These are phyloP conservation scores for Aureobasidium sp. DNA, from an alignment of 2,329 filamentous ascomycete species.

Conservation along the genomic window DNA sequence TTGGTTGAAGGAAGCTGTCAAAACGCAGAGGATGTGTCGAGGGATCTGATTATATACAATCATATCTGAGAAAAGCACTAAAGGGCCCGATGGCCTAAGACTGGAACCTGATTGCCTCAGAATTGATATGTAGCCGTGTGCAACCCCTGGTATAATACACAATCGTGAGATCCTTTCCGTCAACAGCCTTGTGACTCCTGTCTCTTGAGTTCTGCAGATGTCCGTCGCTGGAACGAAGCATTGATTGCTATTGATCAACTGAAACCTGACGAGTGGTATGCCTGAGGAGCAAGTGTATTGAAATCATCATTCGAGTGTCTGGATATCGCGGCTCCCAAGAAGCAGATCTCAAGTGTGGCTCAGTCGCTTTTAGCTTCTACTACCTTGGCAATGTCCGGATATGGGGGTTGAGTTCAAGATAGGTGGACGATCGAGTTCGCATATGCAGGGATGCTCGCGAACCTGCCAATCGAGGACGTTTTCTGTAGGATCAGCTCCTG, in stretches of 20 bases:
- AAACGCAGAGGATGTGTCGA: too few species aligned
- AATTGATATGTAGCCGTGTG: too few species aligned
- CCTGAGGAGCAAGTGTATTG: not conserved
- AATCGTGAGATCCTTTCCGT: too few species aligned
- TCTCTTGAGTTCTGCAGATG: not conserved
- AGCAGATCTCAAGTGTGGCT: not conserved
- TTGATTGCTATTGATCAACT: not conserved
- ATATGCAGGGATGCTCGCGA: conserved; percentile 8
- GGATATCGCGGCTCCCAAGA: not conserved
- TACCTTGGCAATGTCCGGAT: not conserved
- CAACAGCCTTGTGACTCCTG: not conserved
- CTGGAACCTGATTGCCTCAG: too few species aligned
- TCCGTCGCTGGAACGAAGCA: not conserved
- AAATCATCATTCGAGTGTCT: not conserved
- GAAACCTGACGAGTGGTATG: not conserved
- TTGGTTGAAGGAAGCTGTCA: too few species aligned
- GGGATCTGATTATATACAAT: too few species aligned
- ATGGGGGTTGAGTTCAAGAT: not conserved
- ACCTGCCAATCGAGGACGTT: conserved; percentile 6
- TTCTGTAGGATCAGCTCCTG: conserved; percentile 1
- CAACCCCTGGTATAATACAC: too few species aligned
- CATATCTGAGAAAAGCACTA: too few species aligned
- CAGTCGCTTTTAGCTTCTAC: not conserved
- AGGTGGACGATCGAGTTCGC: not conserved
- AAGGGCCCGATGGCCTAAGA: too few species aligned